phyloP scores from a whole-genome alignment of 1,284 basidiomycete species.

The Sporisorium reilianum region DNA sequence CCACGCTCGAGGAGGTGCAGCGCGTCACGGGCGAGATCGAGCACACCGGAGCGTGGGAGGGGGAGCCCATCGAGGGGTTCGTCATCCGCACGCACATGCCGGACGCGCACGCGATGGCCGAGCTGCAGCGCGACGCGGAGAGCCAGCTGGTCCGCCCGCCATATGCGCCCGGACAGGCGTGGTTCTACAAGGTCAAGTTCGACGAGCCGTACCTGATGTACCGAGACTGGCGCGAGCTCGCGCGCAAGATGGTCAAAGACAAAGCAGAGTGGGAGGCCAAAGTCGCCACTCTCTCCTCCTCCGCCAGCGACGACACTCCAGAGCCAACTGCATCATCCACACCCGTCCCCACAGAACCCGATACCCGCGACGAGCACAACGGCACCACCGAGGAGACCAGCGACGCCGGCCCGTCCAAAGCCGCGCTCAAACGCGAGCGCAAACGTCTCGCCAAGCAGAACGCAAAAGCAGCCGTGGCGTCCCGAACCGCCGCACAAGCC shows the following conservation, averaged over 20 bases:
- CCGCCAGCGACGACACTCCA: not conserved
- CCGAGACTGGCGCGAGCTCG: conserved; percentile 95
- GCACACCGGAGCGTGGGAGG: conserved; percentile 80
- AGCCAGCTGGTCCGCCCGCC: conserved; percentile 51
- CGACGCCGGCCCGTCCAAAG: conserved; percentile 18
- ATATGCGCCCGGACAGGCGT: conserved; percentile 78
- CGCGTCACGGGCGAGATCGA: conserved; percentile 79
- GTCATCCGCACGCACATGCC: conserved; percentile 76
- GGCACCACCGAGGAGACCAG: not conserved
- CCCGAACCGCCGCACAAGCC: conserved; percentile 16
- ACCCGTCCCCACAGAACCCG: not conserved
- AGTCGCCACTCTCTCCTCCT: conserved; percentile 2
- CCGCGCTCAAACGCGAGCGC: conserved; percentile 32
- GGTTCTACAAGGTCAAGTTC: conserved; percentile 99
- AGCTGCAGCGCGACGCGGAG: conserved; percentile 21
- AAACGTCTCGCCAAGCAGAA: conserved; percentile 21
- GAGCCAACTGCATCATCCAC: not conserved
- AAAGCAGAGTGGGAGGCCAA: conserved; percentile 51
- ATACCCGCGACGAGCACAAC: too few species aligned
- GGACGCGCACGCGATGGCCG: conserved; percentile 66
- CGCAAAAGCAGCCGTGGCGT: conserved; percentile 2
- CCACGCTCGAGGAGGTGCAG: conserved; percentile 79
- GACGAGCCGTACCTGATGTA: conserved; percentile 99
- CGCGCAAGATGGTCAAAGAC: conserved; percentile 73
- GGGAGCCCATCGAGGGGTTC: conserved; percentile 92